These are phyloP conservation scores for Cetraspora pellucida DNA, from an alignment of 192 early-diverging fungal genomes.

Conservation along the genomic window DNA sequence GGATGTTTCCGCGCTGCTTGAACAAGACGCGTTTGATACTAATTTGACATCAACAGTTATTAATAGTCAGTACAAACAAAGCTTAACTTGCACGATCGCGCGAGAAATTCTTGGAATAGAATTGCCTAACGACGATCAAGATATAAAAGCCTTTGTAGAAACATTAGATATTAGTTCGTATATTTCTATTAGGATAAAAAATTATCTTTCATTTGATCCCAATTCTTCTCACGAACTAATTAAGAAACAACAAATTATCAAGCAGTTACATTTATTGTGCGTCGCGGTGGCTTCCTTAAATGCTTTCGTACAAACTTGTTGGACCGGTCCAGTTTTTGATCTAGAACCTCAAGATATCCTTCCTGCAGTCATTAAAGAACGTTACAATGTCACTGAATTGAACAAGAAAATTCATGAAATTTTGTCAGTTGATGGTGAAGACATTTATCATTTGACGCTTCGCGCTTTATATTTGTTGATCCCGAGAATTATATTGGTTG, in stretches of 20 bases:
- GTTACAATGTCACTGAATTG: constrained; percentile 37
- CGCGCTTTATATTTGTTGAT: constrained; percentile 68
- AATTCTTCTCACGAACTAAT: constrained; percentile 1
- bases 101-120: constrained; percentile 56
- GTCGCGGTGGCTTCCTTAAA: constrained; percentile 75
- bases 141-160: constrained; percentile 31
- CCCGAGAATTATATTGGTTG: constrained; percentile 68
- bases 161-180: constrained; percentile 49
- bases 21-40: neutral
- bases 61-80: constrained; percentile 54
- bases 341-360: constrained; percentile 64
- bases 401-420: constrained; percentile 51
- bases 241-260: constrained; percentile 31
- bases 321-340: constrained; percentile 82
- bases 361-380: constrained; percentile 47
- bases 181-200: constrained; percentile 40
- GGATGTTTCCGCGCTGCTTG: neutral
- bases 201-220: constrained; percentile 38
- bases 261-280: constrained; percentile 47
- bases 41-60: constrained; percentile 23
- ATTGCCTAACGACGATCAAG: constrained; percentile 32
- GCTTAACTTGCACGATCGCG: constrained; percentile 50
- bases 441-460: constrained; percentile 78
- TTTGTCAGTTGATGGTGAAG: constrained; percentile 80
- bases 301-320: constrained; percentile 82